Evolutionary conservation across 2,329 filamentous ascomycete genomes (phyloP).

Genomic region (Cadophora gregata): DNA sequence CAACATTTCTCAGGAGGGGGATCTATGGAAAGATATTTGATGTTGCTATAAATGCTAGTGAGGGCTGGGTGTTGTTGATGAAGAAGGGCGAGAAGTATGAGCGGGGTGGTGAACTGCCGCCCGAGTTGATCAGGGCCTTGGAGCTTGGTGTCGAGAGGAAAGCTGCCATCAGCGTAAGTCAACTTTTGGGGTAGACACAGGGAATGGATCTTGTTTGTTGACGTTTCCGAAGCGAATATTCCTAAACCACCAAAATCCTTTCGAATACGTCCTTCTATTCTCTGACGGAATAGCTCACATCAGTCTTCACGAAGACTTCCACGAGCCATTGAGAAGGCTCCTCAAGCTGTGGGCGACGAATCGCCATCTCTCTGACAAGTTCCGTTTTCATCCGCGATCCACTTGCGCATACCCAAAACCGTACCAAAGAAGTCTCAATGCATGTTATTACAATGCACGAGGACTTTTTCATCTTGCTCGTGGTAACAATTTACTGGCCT

Average conservation of each 20-base stretch:
- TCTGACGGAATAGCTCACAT: slow-evolving; percentile 1
- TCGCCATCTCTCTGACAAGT: neutral
- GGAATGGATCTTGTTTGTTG: neutral
- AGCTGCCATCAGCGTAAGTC: neutral
- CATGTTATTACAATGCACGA: slow-evolving; percentile 17
- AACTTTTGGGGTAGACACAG: neutral
- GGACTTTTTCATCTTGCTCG: slow-evolving; percentile 15
- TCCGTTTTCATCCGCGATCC: neutral
- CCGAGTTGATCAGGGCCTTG: neutral
- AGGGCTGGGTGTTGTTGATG: slow-evolving; percentile 5
- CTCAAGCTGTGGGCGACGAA: slow-evolving; percentile 1
- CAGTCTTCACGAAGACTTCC: slow-evolving; percentile 8
- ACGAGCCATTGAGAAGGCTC: neutral
- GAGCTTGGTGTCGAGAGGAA: neutral
- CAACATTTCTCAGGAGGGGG: neutral
- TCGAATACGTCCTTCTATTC: slow-evolving; percentile 18
- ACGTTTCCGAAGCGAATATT: neutral
- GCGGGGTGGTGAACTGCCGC: slow-evolving; percentile 1
- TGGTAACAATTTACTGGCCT: neutral
- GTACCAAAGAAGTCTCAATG: slow-evolving; percentile 6
- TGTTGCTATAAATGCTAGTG: slow-evolving; percentile 10
- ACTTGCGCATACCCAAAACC: neutral
- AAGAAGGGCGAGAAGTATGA: slow-evolving; percentile 5
- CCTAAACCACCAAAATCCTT: slow-evolving; percentile 15
- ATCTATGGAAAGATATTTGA: slow-evolving; percentile 5